Conservation (phyloP, 148 eudicot species). For the Polygonum maritimum region DNA sequence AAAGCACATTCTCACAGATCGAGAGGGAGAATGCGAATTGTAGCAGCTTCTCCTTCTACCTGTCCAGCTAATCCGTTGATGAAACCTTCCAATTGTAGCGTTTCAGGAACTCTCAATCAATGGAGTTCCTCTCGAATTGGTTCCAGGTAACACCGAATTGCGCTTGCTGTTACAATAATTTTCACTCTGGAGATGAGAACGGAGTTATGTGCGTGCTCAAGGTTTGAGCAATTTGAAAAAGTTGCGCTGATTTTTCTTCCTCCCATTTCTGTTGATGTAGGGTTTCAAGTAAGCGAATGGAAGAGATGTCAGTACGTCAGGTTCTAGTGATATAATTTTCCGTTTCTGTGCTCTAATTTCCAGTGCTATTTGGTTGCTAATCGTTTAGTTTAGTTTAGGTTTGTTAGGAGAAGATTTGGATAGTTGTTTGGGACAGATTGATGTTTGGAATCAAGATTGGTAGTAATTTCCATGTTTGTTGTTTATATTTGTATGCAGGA, state of each 20-base stretch:
- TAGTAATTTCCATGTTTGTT: neutral
- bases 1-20: neutral
- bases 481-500: slow-evolving; percentile 7
- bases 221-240: neutral
- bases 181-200: neutral
- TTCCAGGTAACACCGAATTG: slow-evolving; percentile 8
- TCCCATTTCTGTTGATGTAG: neutral
- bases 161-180: neutral
- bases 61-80: slow-evolving; percentile 2
- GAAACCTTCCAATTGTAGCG: neutral
- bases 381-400: neutral
- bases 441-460: neutral
- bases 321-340: neutral
- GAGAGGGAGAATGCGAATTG: slow-evolving; percentile 8
- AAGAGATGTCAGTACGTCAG: neutral
- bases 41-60: slow-evolving; percentile 12
- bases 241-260: neutral
- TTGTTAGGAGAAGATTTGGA: neutral
- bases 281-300: slow-evolving; percentile 1
- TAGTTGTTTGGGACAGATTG: neutral
- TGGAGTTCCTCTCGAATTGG: slow-evolving; percentile 3
- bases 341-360: neutral
- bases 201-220: neutral
- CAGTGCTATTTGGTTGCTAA: neutral
- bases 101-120: neutral